Percentiles rank a stretch among this genome's conserved stretches.
Evolutionary conservation across 2,329 filamentous ascomycete genomes (phyloP).

Genomic region (Mollisia scopiformis): DNA sequence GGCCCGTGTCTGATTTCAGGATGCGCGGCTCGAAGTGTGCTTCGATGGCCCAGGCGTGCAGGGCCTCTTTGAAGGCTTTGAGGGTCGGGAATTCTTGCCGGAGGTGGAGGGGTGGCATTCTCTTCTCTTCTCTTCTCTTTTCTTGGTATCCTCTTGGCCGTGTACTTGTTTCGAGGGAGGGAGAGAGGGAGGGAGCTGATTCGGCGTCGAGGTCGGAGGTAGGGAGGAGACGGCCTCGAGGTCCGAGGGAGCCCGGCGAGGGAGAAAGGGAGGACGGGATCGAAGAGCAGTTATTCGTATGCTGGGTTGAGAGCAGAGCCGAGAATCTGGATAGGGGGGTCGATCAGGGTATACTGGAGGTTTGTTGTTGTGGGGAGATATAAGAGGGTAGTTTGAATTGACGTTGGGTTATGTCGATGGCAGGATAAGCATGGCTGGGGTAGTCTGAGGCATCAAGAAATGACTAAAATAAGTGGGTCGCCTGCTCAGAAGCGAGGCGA

Average conservation of each 20-base stretch:
- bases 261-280: neutral
- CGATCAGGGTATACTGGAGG: constrained; percentile 1
- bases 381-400: constrained; percentile 7
- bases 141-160: neutral
- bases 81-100: constrained; percentile 38
- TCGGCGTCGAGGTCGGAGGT: neutral
- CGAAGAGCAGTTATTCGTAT: too few species aligned
- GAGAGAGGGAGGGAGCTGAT: neutral
- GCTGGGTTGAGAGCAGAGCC: neutral
- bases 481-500: too few species aligned
- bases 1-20: constrained; percentile 36
- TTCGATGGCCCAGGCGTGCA: constrained; percentile 39
- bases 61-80: constrained; percentile 38
- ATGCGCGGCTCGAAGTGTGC: constrained; percentile 39
- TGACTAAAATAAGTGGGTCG: too few species aligned
- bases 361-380: neutral
- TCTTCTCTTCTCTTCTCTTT: neutral
- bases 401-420: constrained; percentile 8
- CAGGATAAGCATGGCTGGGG: constrained; percentile 7
- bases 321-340: constrained; percentile 2
- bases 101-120: constrained; percentile 37
- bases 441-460: neutral
- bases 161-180: neutral
- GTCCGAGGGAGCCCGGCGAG: neutral
- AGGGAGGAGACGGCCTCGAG: too few species aligned